Conservation (phyloP, 345 rosid species). For the Mercurialis annua region DNA sequence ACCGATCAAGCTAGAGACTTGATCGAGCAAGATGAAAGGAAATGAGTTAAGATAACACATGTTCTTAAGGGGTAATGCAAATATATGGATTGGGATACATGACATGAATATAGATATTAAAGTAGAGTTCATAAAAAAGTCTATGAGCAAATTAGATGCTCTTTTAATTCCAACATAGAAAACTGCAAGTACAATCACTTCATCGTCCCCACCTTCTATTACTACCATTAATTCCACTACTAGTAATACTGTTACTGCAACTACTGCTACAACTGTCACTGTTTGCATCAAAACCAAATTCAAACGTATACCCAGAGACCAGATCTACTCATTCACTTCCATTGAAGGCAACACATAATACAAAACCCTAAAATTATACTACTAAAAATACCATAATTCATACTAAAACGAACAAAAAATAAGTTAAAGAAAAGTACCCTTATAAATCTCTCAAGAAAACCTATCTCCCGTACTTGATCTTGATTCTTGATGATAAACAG, state of each 20-base stretch:
- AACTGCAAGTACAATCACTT: conserved; percentile 33
- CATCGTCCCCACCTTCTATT: conserved; percentile 22
- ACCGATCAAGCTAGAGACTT: too few relatives aligned
- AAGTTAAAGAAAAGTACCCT: neutral
- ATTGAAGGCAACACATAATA: conserved; percentile 17
- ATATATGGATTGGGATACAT: conserved; percentile 28
- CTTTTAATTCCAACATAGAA: conserved; percentile 24
- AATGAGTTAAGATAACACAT: neutral
- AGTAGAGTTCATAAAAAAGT: conserved; percentile 15
- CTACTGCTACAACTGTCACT: conserved; percentile 20
- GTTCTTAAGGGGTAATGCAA: conserved; percentile 20
- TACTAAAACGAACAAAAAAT: neutral
- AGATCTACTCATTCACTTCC: conserved; percentile 21
- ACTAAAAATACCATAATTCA: conserved; percentile 12
- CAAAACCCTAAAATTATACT: conserved; percentile 25
- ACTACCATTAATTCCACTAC: conserved; percentile 13
- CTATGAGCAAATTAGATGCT: conserved; percentile 27
- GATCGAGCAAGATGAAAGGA: conserved; percentile 2
- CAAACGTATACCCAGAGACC: conserved; percentile 16
- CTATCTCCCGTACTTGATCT: neutral
- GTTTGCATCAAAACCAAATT: conserved; percentile 40
- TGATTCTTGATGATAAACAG: too few relatives aligned
- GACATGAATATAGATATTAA: conserved; percentile 28
- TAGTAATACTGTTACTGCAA: conserved; percentile 1
- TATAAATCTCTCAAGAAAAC: neutral